These are phyloP conservation scores for Phialocephala subalpina DNA, from an alignment of 2,329 filamentous ascomycete species.

Conservation along the genomic window DNA sequence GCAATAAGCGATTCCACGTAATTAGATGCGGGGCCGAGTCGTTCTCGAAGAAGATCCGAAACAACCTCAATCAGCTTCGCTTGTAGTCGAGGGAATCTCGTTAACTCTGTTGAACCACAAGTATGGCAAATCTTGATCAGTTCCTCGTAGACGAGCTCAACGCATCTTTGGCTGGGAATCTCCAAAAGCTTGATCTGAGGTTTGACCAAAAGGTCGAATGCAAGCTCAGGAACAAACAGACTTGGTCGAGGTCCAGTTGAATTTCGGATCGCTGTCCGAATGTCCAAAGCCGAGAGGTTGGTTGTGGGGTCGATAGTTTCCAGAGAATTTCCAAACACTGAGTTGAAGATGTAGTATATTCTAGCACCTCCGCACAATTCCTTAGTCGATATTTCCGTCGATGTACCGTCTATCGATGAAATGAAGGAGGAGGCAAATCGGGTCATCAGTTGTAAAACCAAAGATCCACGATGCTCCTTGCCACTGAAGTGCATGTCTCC, in stretches of 20 bases:
- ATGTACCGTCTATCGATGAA: conserved; percentile 97
- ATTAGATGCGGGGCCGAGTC: conserved; percentile 84
- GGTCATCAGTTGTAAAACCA: conserved; percentile 97
- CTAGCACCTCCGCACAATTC: conserved; percentile 52
- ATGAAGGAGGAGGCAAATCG: conserved; percentile 98
- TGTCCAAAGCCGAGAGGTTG: conserved; percentile 93
- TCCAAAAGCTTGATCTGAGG: conserved; percentile 98
- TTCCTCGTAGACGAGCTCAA: conserved; percentile 98
- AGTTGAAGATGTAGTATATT: conserved; percentile 47
- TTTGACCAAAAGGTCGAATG: conserved; percentile 96
- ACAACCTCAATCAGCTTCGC: conserved; percentile 98
- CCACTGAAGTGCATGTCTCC: conserved; percentile 98
- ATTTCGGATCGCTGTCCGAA: conserved; percentile 96
- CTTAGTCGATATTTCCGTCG: conserved; percentile 97
- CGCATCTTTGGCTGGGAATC: conserved; percentile 92
- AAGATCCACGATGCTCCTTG: conserved; percentile 92
- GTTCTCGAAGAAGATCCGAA: conserved; percentile 91
- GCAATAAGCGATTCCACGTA: conserved; percentile 98
- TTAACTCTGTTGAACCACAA: conserved; percentile 93
- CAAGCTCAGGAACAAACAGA: conserved; percentile 95
- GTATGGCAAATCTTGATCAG: conserved; percentile 99
- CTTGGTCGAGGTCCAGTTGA: conserved; percentile 95
- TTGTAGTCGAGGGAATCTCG: conserved; percentile 90
- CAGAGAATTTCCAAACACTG: conserved; percentile 85
- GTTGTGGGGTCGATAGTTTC: conserved; percentile 96